phyloP scores from a whole-genome alignment of 345 rosid species.

The Excoecaria cochinchinensis region DNA sequence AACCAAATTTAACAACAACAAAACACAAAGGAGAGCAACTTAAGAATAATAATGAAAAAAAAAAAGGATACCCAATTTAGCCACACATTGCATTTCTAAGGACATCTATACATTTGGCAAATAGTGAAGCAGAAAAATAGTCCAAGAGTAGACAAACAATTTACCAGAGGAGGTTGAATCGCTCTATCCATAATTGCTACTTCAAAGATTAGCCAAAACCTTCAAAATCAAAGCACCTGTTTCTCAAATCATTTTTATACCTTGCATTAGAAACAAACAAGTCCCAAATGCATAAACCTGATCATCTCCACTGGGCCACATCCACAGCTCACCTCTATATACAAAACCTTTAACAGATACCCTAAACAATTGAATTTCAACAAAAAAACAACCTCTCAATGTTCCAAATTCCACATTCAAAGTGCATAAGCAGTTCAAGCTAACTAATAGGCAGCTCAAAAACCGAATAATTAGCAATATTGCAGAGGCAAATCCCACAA shows the following conservation, averaged over 20 bases:
- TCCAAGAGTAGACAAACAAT: constrained; percentile 17
- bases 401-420: constrained; percentile 11
- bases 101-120: neutral
- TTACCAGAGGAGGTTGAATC: constrained; percentile 79
- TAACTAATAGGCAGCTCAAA: constrained; percentile 10
- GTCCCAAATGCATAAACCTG: constrained; percentile 17
- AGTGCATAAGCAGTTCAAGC: neutral
- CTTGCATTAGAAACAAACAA: constrained; percentile 8
- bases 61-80: neutral
- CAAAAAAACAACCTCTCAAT: neutral
- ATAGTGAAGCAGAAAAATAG: constrained; percentile 7
- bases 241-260: constrained; percentile 14
- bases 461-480: neutral
- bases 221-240: constrained; percentile 29
- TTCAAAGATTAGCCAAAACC: constrained; percentile 22
- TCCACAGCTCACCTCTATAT: neutral
- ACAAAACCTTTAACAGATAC: neutral
- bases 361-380: constrained; percentile 8
- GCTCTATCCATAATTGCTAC: constrained; percentile 52
- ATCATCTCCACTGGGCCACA: constrained; percentile 3
- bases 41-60: neutral
- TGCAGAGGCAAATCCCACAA: constrained; percentile 13
- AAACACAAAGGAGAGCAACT: neutral
- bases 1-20: neutral
- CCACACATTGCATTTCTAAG: constrained; percentile 11